These are phyloP conservation scores for Colletotrichum destructivum DNA, from an alignment of 2,329 filamentous ascomycete genomes.

Conservation along the genomic window DNA sequence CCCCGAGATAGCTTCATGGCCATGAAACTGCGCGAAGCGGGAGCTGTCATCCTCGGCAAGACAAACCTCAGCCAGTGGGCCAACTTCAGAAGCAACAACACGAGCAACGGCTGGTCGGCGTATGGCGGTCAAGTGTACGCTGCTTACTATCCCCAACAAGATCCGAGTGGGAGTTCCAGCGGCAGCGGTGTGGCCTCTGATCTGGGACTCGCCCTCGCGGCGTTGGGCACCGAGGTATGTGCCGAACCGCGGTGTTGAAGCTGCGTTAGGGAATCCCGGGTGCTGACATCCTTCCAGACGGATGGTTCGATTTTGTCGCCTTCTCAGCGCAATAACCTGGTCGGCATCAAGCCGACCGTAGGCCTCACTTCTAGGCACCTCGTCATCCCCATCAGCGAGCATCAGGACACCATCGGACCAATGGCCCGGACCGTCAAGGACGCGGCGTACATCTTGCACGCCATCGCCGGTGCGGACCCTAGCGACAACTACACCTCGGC, in stretches of 20 bases:
- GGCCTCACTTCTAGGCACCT: constrained; percentile 74
- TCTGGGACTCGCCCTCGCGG: constrained; percentile 71
- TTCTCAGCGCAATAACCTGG: constrained; percentile 67
- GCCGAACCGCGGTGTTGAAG: not conserved
- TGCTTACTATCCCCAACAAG: constrained; percentile 73
- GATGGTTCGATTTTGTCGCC: constrained; percentile 75
- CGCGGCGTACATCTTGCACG: constrained; percentile 72
- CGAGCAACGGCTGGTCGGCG: constrained; percentile 75
- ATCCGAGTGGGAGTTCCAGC: constrained; percentile 73
- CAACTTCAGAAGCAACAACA: constrained; percentile 70
- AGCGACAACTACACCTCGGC: constrained; percentile 74
- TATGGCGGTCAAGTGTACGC: constrained; percentile 73
- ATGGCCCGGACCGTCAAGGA: constrained; percentile 76
- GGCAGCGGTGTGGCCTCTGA: constrained; percentile 73
- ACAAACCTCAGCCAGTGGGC: constrained; percentile 76
- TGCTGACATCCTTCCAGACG: constrained; percentile 57
- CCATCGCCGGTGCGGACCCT: constrained; percentile 72
- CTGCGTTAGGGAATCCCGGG: too few relatives aligned
- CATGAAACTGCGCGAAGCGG: constrained; percentile 70
- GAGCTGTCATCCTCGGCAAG: constrained; percentile 76
- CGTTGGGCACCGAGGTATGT: constrained; percentile 74
- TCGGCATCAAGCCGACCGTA: constrained; percentile 78
- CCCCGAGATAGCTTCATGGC: constrained; percentile 71
- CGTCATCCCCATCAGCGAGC: constrained; percentile 75
- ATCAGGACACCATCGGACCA: constrained; percentile 75